Evolutionary conservation across 768 basidiomycete species (phyloP), one percentile per base, ranked within the genome.

Genomic region (Piloderma croceum): DNA sequence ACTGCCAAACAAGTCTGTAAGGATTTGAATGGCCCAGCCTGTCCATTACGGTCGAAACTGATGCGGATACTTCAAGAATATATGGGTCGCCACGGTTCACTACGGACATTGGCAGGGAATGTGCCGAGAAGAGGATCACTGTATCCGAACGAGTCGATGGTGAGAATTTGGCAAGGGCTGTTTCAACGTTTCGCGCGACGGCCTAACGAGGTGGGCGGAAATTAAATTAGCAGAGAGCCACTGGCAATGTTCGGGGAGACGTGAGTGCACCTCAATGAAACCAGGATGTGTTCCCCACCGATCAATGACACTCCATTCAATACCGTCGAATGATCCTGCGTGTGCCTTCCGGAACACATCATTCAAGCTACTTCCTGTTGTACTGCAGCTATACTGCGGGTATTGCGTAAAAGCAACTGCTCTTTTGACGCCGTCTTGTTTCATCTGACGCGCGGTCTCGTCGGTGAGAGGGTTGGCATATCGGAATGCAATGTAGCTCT

Each of bases 21-120:
- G 94, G 87, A 59, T 89, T 89, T 31, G 77, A 71, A 51, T 87
- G 72, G 9, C 77, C 70, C 18, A 99, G 71, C 35, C 86, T 75
- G 47, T 81, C 72, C 93, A 99, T 98, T 42, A 98, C 91, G 23
- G 90, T 86, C 29, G 84, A 77, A 6, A 98, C 96, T 11, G 92
- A 83, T 12, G 92, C 87, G 13, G 92, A 89, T 24, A 99, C 96
- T 64, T 99, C 96, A 25, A 90, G 70, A 24, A 96, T 71, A 65
- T 99, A 98, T 7, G 96, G 94, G 65, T 99, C 96, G 31, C 96
- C 96, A 52, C 96, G 90, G 69, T 98, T 97, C 47, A 98, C 91
- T 47, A 98, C 90, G 5, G 91, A 93, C 81, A 99, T 90, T 20
- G 96, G 96, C 31, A 99, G 68, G 6, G 96, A 98, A 56, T 99